A percentile compares a stretch with the other conserved stretches of the same genome.
phyloP scores from a whole-genome alignment of 192 early-diverging fungal genomes.

The Coemansia sp. region DNA sequence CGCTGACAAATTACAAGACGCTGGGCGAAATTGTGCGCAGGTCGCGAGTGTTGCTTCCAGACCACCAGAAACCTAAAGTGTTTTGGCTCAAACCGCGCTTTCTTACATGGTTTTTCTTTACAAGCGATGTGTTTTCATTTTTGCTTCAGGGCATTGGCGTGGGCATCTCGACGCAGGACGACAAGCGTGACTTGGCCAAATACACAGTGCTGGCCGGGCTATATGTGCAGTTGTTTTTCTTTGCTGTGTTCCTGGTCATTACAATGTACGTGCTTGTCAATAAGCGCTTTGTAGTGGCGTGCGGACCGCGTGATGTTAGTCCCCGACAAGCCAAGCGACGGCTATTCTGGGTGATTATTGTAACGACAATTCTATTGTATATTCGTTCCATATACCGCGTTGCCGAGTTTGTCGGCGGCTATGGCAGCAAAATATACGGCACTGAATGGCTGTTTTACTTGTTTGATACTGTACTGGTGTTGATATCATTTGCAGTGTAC shows the following conservation, averaged over 20 bases:
- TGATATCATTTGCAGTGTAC: constrained; percentile 33
- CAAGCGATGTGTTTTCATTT: constrained; percentile 53
- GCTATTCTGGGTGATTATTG: constrained; percentile 29
- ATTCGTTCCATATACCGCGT: constrained; percentile 47
- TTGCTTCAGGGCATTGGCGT: constrained; percentile 44
- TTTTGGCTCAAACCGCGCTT: constrained; percentile 45
- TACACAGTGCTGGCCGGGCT: constrained; percentile 42
- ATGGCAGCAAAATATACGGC: constrained; percentile 39
- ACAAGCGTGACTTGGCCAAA: constrained; percentile 22
- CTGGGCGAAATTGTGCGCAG: constrained; percentile 34
- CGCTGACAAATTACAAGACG: constrained; percentile 53
- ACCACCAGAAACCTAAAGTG: neutral
- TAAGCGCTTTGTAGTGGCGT: constrained; percentile 16
- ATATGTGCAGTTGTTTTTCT: constrained; percentile 33
- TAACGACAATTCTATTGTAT: constrained; percentile 40
- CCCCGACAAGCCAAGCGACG: constrained; percentile 19
- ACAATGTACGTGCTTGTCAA: constrained; percentile 14
- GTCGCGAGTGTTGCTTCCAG: constrained; percentile 4
- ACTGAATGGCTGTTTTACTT: constrained; percentile 52
- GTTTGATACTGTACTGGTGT: constrained; percentile 45
- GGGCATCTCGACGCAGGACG: constrained; percentile 23
- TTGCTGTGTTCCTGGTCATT: constrained; percentile 34
- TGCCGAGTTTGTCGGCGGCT: constrained; percentile 44
- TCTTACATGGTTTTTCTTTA: constrained; percentile 55
- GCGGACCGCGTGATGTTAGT: constrained; percentile 15